Conservation (phyloP, 2,329 filamentous ascomycete genomes). For the Onygenales sp. region DNA sequence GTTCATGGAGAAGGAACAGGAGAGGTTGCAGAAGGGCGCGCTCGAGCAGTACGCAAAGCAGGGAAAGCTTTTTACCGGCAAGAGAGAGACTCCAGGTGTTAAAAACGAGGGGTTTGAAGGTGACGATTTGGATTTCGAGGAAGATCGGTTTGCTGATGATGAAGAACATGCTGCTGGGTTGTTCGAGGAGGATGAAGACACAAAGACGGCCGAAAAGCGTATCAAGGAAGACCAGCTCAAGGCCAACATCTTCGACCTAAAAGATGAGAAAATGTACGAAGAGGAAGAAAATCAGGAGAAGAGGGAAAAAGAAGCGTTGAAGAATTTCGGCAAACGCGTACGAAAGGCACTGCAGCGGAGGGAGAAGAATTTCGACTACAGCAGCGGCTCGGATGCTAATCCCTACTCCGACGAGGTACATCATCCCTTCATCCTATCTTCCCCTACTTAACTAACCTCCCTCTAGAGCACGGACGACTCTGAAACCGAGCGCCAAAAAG, state of each 20-base stretch:
- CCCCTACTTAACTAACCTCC: slow-evolving; percentile 9
- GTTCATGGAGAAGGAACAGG: slow-evolving; percentile 58
- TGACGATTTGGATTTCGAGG: slow-evolving; percentile 59
- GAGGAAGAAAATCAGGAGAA: slow-evolving; percentile 57
- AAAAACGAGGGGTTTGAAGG: slow-evolving; percentile 45
- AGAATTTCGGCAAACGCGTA: slow-evolving; percentile 64
- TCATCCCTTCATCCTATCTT: background rate
- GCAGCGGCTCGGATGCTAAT: slow-evolving; percentile 56
- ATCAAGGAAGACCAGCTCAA: slow-evolving; percentile 75
- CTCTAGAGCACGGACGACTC: slow-evolving; percentile 50
- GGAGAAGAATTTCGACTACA: slow-evolving; percentile 80
- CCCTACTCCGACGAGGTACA: slow-evolving; percentile 42
- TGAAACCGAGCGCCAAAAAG: slow-evolving; percentile 53
- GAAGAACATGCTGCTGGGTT: slow-evolving; percentile 64
- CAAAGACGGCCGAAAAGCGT: slow-evolving; percentile 60
- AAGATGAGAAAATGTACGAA: slow-evolving; percentile 61
- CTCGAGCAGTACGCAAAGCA: slow-evolving; percentile 46
- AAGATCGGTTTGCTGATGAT: slow-evolving; percentile 74
- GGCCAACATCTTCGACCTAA: slow-evolving; percentile 74
- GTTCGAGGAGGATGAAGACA: slow-evolving; percentile 76
- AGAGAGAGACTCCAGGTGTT: slow-evolving; percentile 34
- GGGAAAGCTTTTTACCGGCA: slow-evolving; percentile 37
- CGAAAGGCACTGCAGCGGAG: slow-evolving; percentile 74
- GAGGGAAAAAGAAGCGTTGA: slow-evolving; percentile 56
- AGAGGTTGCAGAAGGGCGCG: slow-evolving; percentile 45